A percentile compares a stretch with the other conserved stretches of the same genome.
Evolutionary conservation across 495 filamentous ascomycete species (phyloP).

Genomic region (Amorphotheca resinae): DNA sequence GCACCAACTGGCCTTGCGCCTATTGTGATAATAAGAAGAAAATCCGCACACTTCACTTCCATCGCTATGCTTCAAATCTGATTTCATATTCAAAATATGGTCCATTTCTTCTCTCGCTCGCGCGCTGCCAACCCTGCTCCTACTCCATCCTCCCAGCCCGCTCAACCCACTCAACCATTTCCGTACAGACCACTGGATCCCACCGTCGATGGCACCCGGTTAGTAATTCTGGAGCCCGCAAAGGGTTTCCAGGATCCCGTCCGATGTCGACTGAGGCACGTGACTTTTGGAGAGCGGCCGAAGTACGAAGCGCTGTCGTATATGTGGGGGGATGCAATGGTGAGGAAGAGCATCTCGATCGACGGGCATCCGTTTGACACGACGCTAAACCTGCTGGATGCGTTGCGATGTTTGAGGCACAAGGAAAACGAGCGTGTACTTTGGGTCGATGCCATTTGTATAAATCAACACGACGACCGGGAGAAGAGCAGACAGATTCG

Average conservation of each 20-base stretch:
- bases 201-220: neutral
- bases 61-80: too few relatives aligned
- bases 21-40: too few relatives aligned
- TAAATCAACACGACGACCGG: slow-evolving; percentile 2
- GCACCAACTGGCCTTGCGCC: too few relatives aligned
- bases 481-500: slow-evolving; percentile 2
- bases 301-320: slow-evolving; percentile 4
- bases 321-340: neutral
- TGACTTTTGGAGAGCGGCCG: neutral
- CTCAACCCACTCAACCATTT: too few relatives aligned
- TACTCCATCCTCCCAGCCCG: too few relatives aligned
- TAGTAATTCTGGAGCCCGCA: neutral
- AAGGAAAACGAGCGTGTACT: neutral
- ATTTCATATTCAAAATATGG: too few relatives aligned
- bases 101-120: too few relatives aligned
- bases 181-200: neutral
- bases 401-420: neutral
- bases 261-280: neutral
- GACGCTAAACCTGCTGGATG: neutral
- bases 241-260: neutral
- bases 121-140: too few relatives aligned
- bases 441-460: slow-evolving; percentile 8
- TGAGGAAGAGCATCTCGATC: neutral
- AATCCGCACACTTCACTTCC: too few relatives aligned
- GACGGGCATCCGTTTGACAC: neutral